Conservation (phyloP, 2,329 filamentous ascomycete species). For the Scedosporium boydii region DNA sequence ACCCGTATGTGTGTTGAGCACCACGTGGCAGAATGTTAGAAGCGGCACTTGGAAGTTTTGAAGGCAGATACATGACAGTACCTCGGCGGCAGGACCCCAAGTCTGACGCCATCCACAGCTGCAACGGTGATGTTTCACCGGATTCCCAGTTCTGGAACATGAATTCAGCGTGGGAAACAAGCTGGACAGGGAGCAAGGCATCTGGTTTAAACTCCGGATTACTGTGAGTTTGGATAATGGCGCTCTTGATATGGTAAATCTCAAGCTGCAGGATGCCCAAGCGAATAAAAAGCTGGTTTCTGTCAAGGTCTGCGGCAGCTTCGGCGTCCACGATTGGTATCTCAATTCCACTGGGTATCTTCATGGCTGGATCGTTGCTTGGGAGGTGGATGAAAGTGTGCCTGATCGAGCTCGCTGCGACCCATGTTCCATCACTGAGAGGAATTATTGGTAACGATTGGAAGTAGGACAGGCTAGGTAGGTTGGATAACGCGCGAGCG, state of each 20-base stretch:
- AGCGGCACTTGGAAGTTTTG: neutral
- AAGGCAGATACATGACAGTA: slow-evolving; percentile 3
- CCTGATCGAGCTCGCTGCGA: neutral
- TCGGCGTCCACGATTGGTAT: slow-evolving; percentile 5
- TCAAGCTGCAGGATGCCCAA: neutral
- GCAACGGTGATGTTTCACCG: neutral
- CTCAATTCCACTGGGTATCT: slow-evolving; percentile 1
- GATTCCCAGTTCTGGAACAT: neutral
- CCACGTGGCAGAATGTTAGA: neutral
- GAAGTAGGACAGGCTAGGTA: neutral
- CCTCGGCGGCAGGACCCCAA: neutral
- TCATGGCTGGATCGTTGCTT: neutral
- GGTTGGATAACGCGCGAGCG: neutral
- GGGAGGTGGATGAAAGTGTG: neutral
- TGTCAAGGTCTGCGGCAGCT: neutral
- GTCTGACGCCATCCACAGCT: slow-evolving; percentile 4
- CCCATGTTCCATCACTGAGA: slow-evolving; percentile 4
- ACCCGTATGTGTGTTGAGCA: neutral
- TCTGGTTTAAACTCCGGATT: neutral
- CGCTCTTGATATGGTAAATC: neutral
- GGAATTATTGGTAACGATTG: slow-evolving; percentile 6
- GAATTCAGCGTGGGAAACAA: neutral
- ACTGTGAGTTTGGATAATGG: neutral
- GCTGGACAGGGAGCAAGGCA: neutral
- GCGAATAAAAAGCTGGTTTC: neutral